These are phyloP conservation scores for Naganishia cerealis DNA, from an alignment of 1,284 basidiomycete genomes.

Conservation along the genomic window DNA sequence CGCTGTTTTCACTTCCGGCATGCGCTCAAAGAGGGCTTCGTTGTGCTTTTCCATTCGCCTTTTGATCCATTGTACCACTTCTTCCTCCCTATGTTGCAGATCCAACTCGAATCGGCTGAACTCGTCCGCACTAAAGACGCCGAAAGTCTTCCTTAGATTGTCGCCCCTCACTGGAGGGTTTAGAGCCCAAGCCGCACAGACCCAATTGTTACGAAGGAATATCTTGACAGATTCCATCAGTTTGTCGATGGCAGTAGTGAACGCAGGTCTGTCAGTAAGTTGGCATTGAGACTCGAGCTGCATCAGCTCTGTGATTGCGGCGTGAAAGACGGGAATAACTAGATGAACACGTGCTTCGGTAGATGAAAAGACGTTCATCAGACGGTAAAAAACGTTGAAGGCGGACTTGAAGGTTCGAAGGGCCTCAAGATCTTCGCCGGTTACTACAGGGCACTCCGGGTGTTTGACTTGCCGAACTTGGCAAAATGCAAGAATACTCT, in stretches of 20 bases:
- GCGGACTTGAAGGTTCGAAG: neutral
- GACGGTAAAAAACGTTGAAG: neutral
- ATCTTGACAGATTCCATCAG: conserved; percentile 3
- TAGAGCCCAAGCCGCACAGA: neutral
- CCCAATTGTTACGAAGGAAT: neutral
- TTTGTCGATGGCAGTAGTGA: neutral
- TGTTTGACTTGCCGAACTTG: neutral
- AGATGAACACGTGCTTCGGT: neutral
- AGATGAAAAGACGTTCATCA: neutral
- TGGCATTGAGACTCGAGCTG: neutral
- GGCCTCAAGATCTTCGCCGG: neutral
- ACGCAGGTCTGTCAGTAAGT: neutral
- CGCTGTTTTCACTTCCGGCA: neutral
- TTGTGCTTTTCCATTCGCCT: conserved; percentile 4
- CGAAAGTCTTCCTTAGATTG: neutral
- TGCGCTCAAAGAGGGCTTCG: neutral
- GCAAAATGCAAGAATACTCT: neutral
- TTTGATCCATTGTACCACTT: conserved; percentile 1
- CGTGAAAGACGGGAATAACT: neutral
- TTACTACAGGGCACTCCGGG: neutral
- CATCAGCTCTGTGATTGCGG: neutral
- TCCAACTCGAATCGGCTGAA: conserved; percentile 4
- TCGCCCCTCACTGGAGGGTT: neutral
- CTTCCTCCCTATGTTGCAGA: neutral
- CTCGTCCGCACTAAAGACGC: neutral